These are phyloP conservation scores for Myotisia sp. DNA, from an alignment of 2,329 filamentous ascomycete species.

Conservation along the genomic window DNA sequence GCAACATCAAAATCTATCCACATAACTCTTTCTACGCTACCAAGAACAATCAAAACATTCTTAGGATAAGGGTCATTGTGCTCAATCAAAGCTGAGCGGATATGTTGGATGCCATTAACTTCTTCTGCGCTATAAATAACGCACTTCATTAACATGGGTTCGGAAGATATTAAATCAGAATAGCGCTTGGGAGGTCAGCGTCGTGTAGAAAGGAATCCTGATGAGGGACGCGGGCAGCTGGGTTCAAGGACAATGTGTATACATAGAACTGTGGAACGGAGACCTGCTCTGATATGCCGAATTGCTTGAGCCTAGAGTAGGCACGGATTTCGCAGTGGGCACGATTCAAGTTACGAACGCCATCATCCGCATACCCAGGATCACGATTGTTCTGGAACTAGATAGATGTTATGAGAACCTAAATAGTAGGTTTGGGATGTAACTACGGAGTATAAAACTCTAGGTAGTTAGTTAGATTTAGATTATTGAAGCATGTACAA, in stretches of 20 bases:
- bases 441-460: too few relatives aligned
- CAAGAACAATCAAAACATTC: constrained; percentile 12
- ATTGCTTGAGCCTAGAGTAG: constrained; percentile 11
- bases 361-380: constrained; percentile 10
- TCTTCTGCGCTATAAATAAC: constrained; percentile 10
- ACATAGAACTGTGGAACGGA: constrained; percentile 11
- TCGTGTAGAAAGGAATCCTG: constrained; percentile 9
- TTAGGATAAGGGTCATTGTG: constrained; percentile 13
- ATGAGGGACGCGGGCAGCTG: constrained; percentile 5
- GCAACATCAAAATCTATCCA: constrained; percentile 13
- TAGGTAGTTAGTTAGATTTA: too few relatives aligned
- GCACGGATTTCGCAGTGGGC: constrained; percentile 11
- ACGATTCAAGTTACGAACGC: constrained; percentile 11
- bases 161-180: constrained; percentile 12
- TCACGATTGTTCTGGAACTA: constrained; percentile 13
- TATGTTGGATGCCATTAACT: constrained; percentile 8
- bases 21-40: constrained; percentile 10
- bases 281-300: constrained; percentile 8
- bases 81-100: constrained; percentile 11
- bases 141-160: constrained; percentile 10
- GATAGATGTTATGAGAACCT: constrained; percentile 1
- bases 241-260: constrained; percentile 7
- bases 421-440: neutral
- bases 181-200: constrained; percentile 5
- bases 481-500: constrained; percentile 11